A percentile compares a stretch with the other conserved stretches of the same genome.
These are phyloP conservation scores for Eleusine indica DNA, from an alignment of 176 grass and related monocot species.

Conservation along the genomic window DNA sequence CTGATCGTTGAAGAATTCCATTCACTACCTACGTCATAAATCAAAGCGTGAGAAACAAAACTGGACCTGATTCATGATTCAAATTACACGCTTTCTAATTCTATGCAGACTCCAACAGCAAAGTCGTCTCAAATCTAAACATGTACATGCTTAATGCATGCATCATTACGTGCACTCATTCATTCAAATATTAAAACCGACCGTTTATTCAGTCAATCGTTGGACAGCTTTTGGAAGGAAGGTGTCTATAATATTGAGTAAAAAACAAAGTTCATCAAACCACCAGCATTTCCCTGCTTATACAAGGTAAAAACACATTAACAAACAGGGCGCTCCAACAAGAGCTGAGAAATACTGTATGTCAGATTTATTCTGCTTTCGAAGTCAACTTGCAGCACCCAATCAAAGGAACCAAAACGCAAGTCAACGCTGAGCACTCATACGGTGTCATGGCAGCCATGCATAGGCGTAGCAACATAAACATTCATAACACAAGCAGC, in stretches of 20 bases:
- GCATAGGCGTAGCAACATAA: not conserved
- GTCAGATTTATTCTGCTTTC: not conserved
- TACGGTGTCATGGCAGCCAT: not conserved
- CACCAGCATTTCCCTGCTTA: not conserved
- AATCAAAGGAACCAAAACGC: not conserved
- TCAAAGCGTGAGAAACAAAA: not conserved
- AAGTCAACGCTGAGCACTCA: not conserved
- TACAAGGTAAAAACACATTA: not conserved
- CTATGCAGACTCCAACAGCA: not conserved
- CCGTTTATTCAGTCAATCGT: not conserved
- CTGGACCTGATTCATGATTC: not conserved
- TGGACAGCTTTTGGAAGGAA: not conserved
- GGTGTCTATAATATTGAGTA: not conserved
- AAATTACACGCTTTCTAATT: not conserved
- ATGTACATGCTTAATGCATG: not conserved
- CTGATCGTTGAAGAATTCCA: constrained; percentile 75
- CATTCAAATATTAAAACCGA: not conserved
- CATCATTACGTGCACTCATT: not conserved
- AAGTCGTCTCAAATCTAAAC: not conserved
- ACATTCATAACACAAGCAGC: not conserved
- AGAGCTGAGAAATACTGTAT: not conserved
- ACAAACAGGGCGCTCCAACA: not conserved
- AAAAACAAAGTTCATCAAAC: not conserved
- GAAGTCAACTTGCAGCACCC: constrained; percentile 38
- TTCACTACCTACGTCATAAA: constrained; percentile 62